These are phyloP conservation scores for Aspergillus panamensis DNA, from an alignment of 495 filamentous ascomycete species.

Conservation along the genomic window DNA sequence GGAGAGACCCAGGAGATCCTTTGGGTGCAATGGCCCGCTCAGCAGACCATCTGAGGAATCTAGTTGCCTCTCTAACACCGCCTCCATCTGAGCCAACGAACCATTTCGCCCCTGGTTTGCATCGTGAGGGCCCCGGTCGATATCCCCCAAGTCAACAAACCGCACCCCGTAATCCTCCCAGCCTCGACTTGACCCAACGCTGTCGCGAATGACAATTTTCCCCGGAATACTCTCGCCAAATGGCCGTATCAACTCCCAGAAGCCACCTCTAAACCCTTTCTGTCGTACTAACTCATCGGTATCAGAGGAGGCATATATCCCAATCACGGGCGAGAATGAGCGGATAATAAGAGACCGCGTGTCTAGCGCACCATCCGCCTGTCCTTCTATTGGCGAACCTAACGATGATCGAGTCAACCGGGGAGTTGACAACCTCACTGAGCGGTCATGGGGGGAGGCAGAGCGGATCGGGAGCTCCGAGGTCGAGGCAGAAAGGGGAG, in stretches of 20 bases:
- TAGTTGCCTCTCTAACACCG: slow-evolving; percentile 51
- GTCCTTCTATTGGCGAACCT: slow-evolving; percentile 46
- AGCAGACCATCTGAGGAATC: slow-evolving; percentile 32
- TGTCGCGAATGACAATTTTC: slow-evolving; percentile 87
- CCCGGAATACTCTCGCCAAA: slow-evolving; percentile 89
- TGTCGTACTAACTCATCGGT: slow-evolving; percentile 74
- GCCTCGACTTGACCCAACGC: slow-evolving; percentile 70
- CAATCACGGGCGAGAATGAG: slow-evolving; percentile 83
- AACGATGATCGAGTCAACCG: slow-evolving; percentile 56
- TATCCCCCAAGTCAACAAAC: slow-evolving; percentile 58
- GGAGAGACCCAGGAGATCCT: slow-evolving; percentile 31
- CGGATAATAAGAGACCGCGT: slow-evolving; percentile 71
- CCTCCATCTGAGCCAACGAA: slow-evolving; percentile 54
- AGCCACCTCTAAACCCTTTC: slow-evolving; percentile 79
- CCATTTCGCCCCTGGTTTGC: slow-evolving; percentile 24
- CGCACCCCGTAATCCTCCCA: slow-evolving; percentile 90
- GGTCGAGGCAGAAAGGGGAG: slow-evolving; percentile 34
- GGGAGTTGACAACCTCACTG: slow-evolving; percentile 57
- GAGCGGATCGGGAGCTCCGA: slow-evolving; percentile 40
- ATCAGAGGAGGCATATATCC: slow-evolving; percentile 76
- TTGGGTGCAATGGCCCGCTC: slow-evolving; percentile 34
- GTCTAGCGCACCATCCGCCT: slow-evolving; percentile 55
- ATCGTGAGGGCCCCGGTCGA: slow-evolving; percentile 20
- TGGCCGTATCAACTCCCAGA: slow-evolving; percentile 80
- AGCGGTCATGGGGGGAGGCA: slow-evolving; percentile 55